Evolutionary conservation across 495 filamentous ascomycete genomes (phyloP).

Genomic region (Recurvomyces mirabilis): DNA sequence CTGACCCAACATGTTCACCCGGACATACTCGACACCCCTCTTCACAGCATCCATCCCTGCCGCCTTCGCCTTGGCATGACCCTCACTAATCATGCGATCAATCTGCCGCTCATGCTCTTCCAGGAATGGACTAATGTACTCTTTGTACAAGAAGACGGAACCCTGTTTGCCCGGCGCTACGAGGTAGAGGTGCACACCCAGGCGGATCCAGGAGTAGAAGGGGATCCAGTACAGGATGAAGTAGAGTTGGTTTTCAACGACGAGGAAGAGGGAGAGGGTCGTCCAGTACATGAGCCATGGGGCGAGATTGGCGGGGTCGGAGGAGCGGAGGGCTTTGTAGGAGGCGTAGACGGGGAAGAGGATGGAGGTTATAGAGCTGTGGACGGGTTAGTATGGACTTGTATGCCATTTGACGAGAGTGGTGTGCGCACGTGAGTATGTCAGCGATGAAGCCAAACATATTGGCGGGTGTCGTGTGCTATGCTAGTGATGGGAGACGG

Average conservation of each 20-base stretch:
- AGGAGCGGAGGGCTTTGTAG: conserved; percentile 92
- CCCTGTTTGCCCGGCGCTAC: conserved; percentile 95
- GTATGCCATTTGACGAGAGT: not conserved
- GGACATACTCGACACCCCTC: conserved; percentile 60
- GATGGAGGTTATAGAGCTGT: conserved; percentile 76
- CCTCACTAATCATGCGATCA: conserved; percentile 73
- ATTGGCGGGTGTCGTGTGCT: conserved; percentile 2
- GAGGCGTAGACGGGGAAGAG: conserved; percentile 94
- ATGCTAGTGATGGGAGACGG: too few species aligned
- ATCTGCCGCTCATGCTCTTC: conserved; percentile 78
- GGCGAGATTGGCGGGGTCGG: conserved; percentile 77
- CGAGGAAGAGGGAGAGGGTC: conserved; percentile 66
- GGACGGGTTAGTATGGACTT: conserved; percentile 9
- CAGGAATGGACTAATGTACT: conserved; percentile 80
- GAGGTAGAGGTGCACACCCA: conserved; percentile 82
- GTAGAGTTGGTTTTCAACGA: conserved; percentile 76
- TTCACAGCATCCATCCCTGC: conserved; percentile 76
- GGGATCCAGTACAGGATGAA: conserved; percentile 85
- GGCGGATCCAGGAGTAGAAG: conserved; percentile 87
- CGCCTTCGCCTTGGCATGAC: conserved; percentile 67
- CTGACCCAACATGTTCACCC: conserved; percentile 60
- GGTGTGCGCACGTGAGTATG: conserved; percentile 57
- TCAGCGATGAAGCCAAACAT: conserved; percentile 81
- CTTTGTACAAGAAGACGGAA: conserved; percentile 70
- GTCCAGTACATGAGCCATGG: conserved; percentile 99